These are phyloP conservation scores for Saccharomycopsis babjevae DNA, from an alignment of 805 yeast genomes.

Conservation along the genomic window DNA sequence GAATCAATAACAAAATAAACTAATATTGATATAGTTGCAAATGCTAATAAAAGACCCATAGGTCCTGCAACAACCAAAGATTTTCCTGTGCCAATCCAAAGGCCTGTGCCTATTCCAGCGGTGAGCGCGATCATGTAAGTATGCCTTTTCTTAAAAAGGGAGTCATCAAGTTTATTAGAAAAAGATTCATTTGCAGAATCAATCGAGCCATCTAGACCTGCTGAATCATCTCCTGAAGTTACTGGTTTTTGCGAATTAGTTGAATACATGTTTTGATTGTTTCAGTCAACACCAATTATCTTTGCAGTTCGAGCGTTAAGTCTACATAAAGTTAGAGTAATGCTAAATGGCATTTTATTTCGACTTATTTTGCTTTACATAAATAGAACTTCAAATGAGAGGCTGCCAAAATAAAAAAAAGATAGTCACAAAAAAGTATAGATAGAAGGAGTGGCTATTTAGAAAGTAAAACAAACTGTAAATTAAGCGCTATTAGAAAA, in stretches of 20 bases:
- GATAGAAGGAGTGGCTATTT: too few relatives aligned
- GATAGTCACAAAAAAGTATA: too few relatives aligned
- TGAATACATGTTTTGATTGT: neutral
- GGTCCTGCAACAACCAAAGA: conserved; percentile 38
- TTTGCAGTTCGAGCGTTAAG: too few relatives aligned
- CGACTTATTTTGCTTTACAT: too few relatives aligned
- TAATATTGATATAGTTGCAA: conserved; percentile 45
- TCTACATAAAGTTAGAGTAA: too few relatives aligned
- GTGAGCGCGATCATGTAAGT: conserved; percentile 72
- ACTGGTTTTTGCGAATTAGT: neutral
- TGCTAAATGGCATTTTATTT: too few relatives aligned
- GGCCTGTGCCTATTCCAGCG: conserved; percentile 76
- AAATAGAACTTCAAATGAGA: too few relatives aligned
- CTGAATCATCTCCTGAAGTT: neutral
- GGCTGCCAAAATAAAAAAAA: too few relatives aligned
- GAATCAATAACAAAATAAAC: conserved; percentile 50
- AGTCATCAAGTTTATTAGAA: neutral
- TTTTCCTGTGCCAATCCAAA: conserved; percentile 47
- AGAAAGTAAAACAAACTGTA: too few relatives aligned
- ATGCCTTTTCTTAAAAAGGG: conserved; percentile 26
- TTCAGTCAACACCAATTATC: too few relatives aligned
- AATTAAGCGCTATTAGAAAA: too few relatives aligned
- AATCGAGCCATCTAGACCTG: neutral
- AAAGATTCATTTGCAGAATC: neutral
- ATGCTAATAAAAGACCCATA: conserved; percentile 42